phyloP scores from a whole-genome alignment of 2,329 filamentous ascomycete genomes.

The Aureobasidium sp. region DNA sequence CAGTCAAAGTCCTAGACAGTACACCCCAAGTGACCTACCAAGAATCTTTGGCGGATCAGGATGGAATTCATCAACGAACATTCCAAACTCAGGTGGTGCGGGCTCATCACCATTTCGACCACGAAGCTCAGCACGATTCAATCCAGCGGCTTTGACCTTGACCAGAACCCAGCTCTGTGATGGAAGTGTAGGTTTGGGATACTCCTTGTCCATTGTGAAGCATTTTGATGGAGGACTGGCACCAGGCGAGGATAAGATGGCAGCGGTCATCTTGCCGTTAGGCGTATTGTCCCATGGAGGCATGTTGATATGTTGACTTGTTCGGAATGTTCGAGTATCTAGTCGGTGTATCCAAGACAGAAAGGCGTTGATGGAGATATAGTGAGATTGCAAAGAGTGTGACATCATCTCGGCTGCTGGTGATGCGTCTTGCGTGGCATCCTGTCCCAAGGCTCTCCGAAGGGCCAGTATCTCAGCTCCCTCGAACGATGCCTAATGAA shows the following conservation, averaged over 20 bases:
- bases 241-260: neutral
- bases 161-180: constrained; percentile 5
- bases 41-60: constrained; percentile 12
- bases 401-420: neutral
- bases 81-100: constrained; percentile 8
- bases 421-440: neutral
- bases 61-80: constrained; percentile 11
- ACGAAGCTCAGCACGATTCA: constrained; percentile 14
- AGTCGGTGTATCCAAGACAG: neutral
- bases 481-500: neutral
- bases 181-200: constrained; percentile 6
- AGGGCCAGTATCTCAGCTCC: neutral
- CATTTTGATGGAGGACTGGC: constrained; percentile 3
- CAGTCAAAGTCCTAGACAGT: neutral
- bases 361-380: neutral
- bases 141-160: constrained; percentile 3
- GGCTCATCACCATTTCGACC: constrained; percentile 2
- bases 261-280: constrained; percentile 4
- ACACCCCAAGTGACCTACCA: neutral
- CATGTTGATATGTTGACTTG: neutral
- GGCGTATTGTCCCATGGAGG: constrained; percentile 11
- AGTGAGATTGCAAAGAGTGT: neutral
- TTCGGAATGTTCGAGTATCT: neutral
- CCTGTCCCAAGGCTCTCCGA: neutral
- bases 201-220: constrained; percentile 1